A percentile compares a stretch with the other conserved stretches of the same genome.
These are phyloP conservation scores for Neurospora sp. DNA, from an alignment of 495 filamentous ascomycete species.

Conservation along the genomic window DNA sequence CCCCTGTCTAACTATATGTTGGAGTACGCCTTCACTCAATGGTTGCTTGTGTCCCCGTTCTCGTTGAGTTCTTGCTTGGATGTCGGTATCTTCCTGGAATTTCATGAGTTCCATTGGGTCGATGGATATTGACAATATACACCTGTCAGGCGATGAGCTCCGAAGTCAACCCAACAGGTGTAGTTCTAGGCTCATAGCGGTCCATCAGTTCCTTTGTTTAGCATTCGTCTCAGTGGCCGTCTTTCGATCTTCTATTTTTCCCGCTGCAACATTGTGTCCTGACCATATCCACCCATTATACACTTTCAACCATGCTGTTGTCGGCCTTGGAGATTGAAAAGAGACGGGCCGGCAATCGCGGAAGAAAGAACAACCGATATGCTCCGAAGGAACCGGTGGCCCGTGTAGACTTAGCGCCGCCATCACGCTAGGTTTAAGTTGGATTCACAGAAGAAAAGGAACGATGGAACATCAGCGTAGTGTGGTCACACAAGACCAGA, in stretches of 20 bases:
- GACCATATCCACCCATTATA: not conserved
- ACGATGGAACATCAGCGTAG: not conserved
- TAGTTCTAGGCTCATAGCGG: not conserved
- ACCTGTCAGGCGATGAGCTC: not conserved
- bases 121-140: not conserved
- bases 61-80: not conserved
- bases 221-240: not conserved
- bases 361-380: not conserved
- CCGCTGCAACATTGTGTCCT: not conserved
- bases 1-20: not conserved
- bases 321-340: not conserved
- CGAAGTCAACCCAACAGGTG: not conserved
- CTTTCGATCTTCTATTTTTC: not conserved
- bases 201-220: not conserved
- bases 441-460: not conserved
- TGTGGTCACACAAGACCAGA: slow-evolving; percentile 11
- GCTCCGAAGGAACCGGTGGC: not conserved
- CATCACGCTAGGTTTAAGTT: not conserved
- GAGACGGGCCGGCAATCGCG: not conserved
- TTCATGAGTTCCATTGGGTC: not conserved
- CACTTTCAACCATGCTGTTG: not conserved
- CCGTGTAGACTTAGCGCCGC: not conserved
- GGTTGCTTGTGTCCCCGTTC: not conserved
- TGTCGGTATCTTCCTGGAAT: not conserved
- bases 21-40: not conserved